Evolutionary conservation across 2,329 filamentous ascomycete genomes (phyloP).

Genomic region (Exophiala mesophila): DNA sequence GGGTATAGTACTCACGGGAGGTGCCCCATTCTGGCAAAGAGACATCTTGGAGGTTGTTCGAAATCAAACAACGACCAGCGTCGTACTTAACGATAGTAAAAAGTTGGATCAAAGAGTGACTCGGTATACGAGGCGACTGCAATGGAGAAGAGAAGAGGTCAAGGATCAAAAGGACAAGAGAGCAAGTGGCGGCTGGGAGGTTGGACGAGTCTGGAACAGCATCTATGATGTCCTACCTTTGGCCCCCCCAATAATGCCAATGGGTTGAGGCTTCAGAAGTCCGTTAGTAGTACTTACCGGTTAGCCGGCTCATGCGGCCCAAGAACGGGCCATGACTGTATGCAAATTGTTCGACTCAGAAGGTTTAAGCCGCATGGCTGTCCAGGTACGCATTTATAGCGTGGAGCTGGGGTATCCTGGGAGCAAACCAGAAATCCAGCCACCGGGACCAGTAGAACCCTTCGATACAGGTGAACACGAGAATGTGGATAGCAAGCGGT

Average conservation of each 20-base stretch:
- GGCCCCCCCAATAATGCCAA: background rate
- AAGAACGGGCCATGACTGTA: too few relatives aligned
- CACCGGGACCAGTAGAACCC: too few relatives aligned
- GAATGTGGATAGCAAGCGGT: background rate
- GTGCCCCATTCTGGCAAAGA: slow-evolving; percentile 20
- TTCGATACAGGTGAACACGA: too few relatives aligned
- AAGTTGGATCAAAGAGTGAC: too few relatives aligned
- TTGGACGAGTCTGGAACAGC: background rate
- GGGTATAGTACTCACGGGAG: slow-evolving; percentile 9
- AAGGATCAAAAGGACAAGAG: background rate
- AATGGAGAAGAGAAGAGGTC: background rate
- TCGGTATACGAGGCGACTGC: too few relatives aligned
- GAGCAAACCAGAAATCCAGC: too few relatives aligned
- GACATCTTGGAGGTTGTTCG: slow-evolving; percentile 12
- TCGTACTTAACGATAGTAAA: too few relatives aligned
- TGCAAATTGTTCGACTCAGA: too few relatives aligned
- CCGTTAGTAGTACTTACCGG: background rate
- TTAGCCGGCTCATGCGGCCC: too few relatives aligned
- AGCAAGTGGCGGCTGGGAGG: background rate
- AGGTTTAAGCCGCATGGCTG: too few relatives aligned
- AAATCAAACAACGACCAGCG: slow-evolving; percentile 5
- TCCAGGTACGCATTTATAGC: too few relatives aligned
- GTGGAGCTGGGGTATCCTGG: too few relatives aligned
- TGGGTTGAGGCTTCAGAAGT: background rate
- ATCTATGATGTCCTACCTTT: background rate